phyloP scores from a whole-genome alignment of 371 early-diverging fungal species.

The Actinomucor elegans region DNA sequence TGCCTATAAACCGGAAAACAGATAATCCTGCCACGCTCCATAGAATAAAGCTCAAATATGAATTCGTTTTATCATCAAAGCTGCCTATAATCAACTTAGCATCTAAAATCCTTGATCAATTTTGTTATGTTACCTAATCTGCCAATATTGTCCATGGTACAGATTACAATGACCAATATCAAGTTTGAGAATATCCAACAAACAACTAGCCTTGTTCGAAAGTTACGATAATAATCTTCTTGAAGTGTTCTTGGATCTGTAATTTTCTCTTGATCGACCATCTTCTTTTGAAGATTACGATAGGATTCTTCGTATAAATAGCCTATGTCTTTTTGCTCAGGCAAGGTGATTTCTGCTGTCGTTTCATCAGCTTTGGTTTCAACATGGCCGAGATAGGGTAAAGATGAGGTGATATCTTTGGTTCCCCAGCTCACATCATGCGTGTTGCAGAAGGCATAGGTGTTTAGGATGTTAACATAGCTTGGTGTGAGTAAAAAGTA shows the following conservation, averaged over 20 bases:
- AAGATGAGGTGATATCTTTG: conserved; percentile 71
- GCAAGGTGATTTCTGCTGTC: conserved; percentile 57
- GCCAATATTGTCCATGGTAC: conserved; percentile 27
- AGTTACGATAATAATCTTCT: conserved; percentile 83
- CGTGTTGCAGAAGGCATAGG: conserved; percentile 92
- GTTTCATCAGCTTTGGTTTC: conserved; percentile 37
- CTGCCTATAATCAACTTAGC: too few species aligned
- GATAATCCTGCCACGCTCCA: conserved; percentile 82
- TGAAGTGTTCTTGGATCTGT: conserved; percentile 72
- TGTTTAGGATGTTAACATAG: conserved; percentile 85
- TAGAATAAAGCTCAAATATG: conserved; percentile 77
- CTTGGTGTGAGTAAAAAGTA: conserved; percentile 85
- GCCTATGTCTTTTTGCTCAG: conserved; percentile 67
- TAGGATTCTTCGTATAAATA: conserved; percentile 69
- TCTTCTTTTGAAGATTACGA: conserved; percentile 35
- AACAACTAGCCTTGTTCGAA: conserved; percentile 81
- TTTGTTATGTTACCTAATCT: conserved; percentile 30
- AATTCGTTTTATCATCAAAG: conserved; percentile 40
- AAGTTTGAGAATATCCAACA: conserved; percentile 84
- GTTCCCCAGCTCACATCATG: conserved; percentile 97
- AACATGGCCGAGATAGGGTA: conserved; percentile 51
- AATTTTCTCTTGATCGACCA: conserved; percentile 6
- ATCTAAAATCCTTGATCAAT: too few species aligned
- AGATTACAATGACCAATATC: conserved; percentile 58
- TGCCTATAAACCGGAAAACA: conserved; percentile 76